Evolutionary conservation across 495 filamentous ascomycete species (phyloP), one percentile per base, ranked within the genome.

Genomic region (Hypoxylon perforatum): DNA sequence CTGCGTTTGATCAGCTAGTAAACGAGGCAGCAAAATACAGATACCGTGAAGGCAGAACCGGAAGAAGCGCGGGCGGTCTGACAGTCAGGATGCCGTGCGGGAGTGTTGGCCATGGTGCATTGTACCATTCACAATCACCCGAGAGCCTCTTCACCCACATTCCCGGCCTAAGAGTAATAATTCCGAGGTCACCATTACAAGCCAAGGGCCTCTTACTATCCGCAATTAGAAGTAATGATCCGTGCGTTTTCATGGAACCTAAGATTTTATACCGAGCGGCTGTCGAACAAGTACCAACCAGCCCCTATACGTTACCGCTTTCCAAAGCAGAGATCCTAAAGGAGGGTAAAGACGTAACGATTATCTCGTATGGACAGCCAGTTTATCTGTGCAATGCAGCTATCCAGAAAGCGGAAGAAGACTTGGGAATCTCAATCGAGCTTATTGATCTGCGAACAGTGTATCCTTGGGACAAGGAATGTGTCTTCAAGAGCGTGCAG

Each of bases 1-100:
- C 95, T 2, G 93, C 95, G 1, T 98, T 98, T 66, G 95, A 99
- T 73, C 95, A 99, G 84, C 83, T 99, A 38, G 94, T 98, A 63
- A 98, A 98, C 73, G 95, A 99, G 77, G 94, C 93, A 2, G 92
- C 93, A 49, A 99, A 98, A 80, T 91, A 92, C 64, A 81, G 95
- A 54, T 99, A 94, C 77, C 84, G 94, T 50, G 91, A 94, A 73
- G 94, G 93, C 0, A 77, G 73, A 2, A 91, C 89, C 10, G 89
- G 85, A 0, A 84, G 85, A 8, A 85, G 89, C 73, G 84, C 80
- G 10, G 92, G 92, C 6, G 91, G 94, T 3, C 77, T 99, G 75
- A 93, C 96, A 11, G 87, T 98, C 11, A 83, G 95, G 17, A 99
- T 99, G 96, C 95, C 95, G 0, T 93, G 88, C 67, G 96, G 95